These are phyloP conservation scores for Colletotrichum falcatum DNA, from an alignment of 2,329 filamentous ascomycete genomes.

Conservation along the genomic window DNA sequence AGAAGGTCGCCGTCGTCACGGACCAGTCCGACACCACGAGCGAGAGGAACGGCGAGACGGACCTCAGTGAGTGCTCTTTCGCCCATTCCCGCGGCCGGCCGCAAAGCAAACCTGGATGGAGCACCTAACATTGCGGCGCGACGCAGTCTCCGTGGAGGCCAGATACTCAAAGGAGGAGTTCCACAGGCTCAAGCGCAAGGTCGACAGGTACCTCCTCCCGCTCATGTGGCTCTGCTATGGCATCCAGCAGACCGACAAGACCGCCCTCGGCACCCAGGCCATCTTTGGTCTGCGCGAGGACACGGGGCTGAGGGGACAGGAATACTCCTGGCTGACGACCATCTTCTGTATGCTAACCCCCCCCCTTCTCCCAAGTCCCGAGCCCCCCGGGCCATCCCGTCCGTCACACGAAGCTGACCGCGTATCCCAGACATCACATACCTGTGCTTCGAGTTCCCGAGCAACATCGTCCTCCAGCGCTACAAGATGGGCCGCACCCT, in stretches of 20 bases:
- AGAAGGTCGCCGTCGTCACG: constrained; percentile 26
- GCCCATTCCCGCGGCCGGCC: too few relatives aligned
- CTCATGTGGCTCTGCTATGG: constrained; percentile 63
- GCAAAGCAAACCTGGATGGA: too few relatives aligned
- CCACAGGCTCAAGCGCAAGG: constrained; percentile 54
- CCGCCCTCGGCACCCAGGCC: constrained; percentile 54
- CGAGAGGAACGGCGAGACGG: constrained; percentile 17
- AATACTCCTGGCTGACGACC: constrained; percentile 49
- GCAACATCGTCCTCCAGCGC: constrained; percentile 50
- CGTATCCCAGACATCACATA: constrained; percentile 45
- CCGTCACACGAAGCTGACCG: not conserved
- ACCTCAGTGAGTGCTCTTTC: constrained; percentile 1
- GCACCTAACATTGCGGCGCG: not conserved
- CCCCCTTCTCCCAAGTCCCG: not conserved
- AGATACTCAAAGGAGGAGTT: constrained; percentile 54
- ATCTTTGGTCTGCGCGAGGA: constrained; percentile 52
- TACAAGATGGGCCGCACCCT: constrained; percentile 43
- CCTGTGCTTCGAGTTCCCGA: constrained; percentile 49
- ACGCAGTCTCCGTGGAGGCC: constrained; percentile 29
- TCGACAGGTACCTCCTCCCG: constrained; percentile 59
- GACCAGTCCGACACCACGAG: constrained; percentile 30
- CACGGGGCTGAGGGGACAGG: constrained; percentile 44
- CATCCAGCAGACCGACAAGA: constrained; percentile 62
- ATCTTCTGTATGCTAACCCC: constrained; percentile 47
- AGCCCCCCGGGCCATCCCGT: not conserved